Conservation (phyloP, 2,329 filamentous ascomycete species). For the Pseudonectria foliicola region DNA sequence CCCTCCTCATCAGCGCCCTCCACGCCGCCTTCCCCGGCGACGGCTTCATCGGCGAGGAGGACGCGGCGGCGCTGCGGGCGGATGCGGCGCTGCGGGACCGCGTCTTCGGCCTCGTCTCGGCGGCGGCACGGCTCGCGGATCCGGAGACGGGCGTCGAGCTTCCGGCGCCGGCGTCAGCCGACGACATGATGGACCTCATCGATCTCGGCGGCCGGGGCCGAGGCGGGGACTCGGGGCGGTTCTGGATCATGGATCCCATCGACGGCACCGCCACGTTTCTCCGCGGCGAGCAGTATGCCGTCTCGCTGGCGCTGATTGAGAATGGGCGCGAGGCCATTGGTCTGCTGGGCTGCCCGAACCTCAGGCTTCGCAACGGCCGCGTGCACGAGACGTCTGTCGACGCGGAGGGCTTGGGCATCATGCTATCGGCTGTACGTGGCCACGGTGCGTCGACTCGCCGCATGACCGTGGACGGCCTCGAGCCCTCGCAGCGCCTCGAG, state of each 20-base stretch:
- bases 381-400: slow-evolving; percentile 28
- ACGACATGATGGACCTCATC: slow-evolving; percentile 55
- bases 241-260: slow-evolving; percentile 59
- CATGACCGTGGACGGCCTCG: slow-evolving; percentile 16
- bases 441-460: slow-evolving; percentile 23
- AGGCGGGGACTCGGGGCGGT: slow-evolving; percentile 30
- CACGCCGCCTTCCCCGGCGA: slow-evolving; percentile 47
- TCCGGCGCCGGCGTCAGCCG: slow-evolving; percentile 34
- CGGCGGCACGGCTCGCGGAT: slow-evolving; percentile 6
- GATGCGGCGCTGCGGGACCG: slow-evolving; percentile 40
- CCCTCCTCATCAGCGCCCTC: slow-evolving; percentile 51
- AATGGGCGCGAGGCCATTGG: slow-evolving; percentile 50
- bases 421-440: slow-evolving; percentile 27
- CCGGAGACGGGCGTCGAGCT: slow-evolving; percentile 18
- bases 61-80: slow-evolving; percentile 42
- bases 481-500: slow-evolving; percentile 13
- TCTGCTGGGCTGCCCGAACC: slow-evolving; percentile 56
- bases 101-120: slow-evolving; percentile 48
- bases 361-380: slow-evolving; percentile 33
- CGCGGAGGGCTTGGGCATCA: slow-evolving; percentile 25
- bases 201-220: slow-evolving; percentile 45
- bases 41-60: slow-evolving; percentile 56
- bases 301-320: slow-evolving; percentile 51
- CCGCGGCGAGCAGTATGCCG: slow-evolving; percentile 53
- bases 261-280: slow-evolving; percentile 59